Evolutionary conservation across 257 asterid species (phyloP).

Genomic region (Prunella vulgaris): DNA sequence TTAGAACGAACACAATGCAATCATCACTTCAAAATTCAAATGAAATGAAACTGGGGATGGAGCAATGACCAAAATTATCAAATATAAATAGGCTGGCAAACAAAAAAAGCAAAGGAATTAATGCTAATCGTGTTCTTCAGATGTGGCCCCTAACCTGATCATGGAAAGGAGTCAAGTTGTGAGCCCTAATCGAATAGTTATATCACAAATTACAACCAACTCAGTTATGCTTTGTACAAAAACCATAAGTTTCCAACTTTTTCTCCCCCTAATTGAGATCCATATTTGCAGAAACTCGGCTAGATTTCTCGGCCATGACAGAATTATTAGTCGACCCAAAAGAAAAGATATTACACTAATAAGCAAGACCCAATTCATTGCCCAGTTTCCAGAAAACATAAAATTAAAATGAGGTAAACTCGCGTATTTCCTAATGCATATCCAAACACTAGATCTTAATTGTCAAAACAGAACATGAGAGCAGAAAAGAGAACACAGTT

Average conservation of each 20-base stretch:
- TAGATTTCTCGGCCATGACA: not conserved
- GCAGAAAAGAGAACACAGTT: not conserved
- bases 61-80: not conserved
- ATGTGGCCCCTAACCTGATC: no score
- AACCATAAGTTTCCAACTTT: not conserved
- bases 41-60: not conserved
- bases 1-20: not conserved
- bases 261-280: conserved; percentile 10
- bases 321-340: not conserved
- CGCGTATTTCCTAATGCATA: not conserved
- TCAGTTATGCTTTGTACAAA: not conserved
- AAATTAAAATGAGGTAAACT: not conserved
- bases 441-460: conserved; percentile 24
- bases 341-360: no score
- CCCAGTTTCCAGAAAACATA: no score
- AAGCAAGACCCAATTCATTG: no score
- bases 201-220: not conserved
- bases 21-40: not conserved
- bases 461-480: not conserved
- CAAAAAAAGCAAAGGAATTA: not conserved
- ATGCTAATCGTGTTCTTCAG: not conserved
- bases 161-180: no score
- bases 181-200: not conserved
- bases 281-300: conserved; percentile 12
- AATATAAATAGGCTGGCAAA: not conserved